Conservation (phyloP, 2,329 filamentous ascomycete species). For the Alternaria atra region DNA sequence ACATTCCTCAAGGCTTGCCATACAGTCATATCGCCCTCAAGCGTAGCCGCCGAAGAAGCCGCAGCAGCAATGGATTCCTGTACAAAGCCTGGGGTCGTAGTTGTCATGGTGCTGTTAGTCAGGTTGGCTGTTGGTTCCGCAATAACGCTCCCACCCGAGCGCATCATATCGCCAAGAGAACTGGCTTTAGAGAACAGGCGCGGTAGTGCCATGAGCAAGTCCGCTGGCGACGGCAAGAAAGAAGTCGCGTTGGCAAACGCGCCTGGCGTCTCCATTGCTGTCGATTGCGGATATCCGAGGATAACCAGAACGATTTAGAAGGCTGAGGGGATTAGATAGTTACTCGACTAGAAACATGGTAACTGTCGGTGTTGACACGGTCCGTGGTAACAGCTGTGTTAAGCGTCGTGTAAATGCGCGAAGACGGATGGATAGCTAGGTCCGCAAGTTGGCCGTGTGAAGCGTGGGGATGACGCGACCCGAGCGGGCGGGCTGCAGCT, state of each 20-base stretch:
- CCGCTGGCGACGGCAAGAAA: slow-evolving; percentile 68
- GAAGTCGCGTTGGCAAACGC: slow-evolving; percentile 46
- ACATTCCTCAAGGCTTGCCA: slow-evolving; percentile 71
- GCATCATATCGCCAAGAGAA: slow-evolving; percentile 66
- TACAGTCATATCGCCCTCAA: slow-evolving; percentile 52
- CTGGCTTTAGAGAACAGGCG: slow-evolving; percentile 74
- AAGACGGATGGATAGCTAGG: slow-evolving; percentile 5
- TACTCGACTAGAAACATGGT: slow-evolving; percentile 9
- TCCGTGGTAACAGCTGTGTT: background rate
- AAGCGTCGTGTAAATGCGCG: background rate
- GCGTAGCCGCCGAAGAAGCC: slow-evolving; percentile 39
- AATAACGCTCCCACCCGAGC: slow-evolving; percentile 67
- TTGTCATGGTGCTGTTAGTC: slow-evolving; percentile 49
- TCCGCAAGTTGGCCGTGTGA: slow-evolving; percentile 13
- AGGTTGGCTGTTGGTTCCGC: slow-evolving; percentile 66
- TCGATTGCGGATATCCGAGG: slow-evolving; percentile 21
- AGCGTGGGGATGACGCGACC: slow-evolving; percentile 19
- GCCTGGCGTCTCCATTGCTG: slow-evolving; percentile 35
- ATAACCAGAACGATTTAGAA: background rate
- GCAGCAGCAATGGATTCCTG: slow-evolving; percentile 57
- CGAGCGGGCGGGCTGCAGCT: slow-evolving; percentile 2
- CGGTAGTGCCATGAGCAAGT: slow-evolving; percentile 74
- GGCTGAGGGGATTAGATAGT: background rate
- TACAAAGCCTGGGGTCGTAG: slow-evolving; percentile 51
- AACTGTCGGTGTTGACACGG: background rate